These are phyloP conservation scores for Colletotrichum magnum DNA, from an alignment of 2,329 filamentous ascomycete species.

Conservation along the genomic window DNA sequence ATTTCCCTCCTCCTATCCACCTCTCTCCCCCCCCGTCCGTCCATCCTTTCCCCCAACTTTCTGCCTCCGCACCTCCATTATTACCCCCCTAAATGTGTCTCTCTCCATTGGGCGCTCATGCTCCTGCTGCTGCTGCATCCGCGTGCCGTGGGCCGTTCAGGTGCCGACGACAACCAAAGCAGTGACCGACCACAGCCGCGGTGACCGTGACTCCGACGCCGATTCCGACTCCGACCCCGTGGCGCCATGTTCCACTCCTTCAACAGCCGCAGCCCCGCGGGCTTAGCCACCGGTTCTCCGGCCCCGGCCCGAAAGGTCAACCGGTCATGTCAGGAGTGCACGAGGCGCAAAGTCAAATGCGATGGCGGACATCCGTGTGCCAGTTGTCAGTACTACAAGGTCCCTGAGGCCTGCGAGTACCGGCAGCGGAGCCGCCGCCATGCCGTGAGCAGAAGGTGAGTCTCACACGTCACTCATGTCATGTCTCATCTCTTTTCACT, in stretches of 20 bases:
- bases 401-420: constrained; percentile 46
- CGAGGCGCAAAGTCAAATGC: constrained; percentile 53
- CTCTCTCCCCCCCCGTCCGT: background rate
- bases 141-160: constrained; percentile 19
- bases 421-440: constrained; percentile 49
- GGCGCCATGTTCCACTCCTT: constrained; percentile 38
- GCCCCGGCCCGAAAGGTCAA: constrained; percentile 41
- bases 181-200: background rate
- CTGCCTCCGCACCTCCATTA: constrained; percentile 15
- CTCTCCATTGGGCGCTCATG: background rate
- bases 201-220: background rate
- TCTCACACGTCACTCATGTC: background rate
- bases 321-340: constrained; percentile 47
- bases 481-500: background rate
- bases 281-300: constrained; percentile 1
- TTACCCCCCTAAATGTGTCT: constrained; percentile 21
- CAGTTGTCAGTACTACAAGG: constrained; percentile 54
- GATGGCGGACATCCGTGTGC: constrained; percentile 54
- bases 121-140: constrained; percentile 4
- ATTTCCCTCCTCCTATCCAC: constrained; percentile 1
- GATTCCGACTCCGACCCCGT: background rate
- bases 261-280: constrained; percentile 25
- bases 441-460: constrained; percentile 48
- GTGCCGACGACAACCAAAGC: constrained; percentile 21
- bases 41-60: background rate